A percentile compares a stretch with the other conserved stretches of the same genome.
These are phyloP conservation scores for Aspergillus tubingensis DNA, from an alignment of 2,329 filamentous ascomycete genomes.

Conservation along the genomic window DNA sequence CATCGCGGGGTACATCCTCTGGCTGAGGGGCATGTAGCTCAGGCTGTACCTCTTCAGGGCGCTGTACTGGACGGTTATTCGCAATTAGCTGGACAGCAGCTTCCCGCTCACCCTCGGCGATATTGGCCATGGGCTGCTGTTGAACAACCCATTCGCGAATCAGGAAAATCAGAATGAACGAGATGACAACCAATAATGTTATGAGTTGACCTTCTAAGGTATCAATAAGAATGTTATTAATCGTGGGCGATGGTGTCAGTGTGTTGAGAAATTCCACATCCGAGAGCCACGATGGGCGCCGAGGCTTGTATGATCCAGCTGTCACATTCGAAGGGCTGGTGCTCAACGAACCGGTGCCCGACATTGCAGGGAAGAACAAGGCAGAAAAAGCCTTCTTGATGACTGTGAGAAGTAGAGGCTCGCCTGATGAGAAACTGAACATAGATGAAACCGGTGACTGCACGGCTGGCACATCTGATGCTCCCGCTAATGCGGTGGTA, in stretches of 20 bases:
- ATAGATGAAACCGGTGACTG: constrained; percentile 43
- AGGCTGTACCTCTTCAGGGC: constrained; percentile 18
- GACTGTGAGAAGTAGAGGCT: constrained; percentile 50
- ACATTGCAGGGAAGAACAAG: constrained; percentile 35
- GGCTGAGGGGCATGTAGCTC: constrained; percentile 17
- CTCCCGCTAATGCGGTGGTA: constrained; percentile 27
- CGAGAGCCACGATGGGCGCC: constrained; percentile 57
- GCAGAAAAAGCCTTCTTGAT: constrained; percentile 47
- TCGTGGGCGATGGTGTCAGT: constrained; percentile 65
- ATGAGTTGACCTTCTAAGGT: constrained; percentile 92
- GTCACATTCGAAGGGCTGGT: constrained; percentile 30
- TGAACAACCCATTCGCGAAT: constrained; percentile 98
- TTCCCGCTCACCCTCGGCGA: constrained; percentile 59
- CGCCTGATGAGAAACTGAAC: constrained; percentile 44
- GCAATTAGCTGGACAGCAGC: constrained; percentile 53
- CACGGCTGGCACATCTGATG: constrained; percentile 31
- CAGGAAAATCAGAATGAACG: constrained; percentile 94
- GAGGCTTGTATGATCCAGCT: constrained; percentile 30
- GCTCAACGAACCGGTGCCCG: constrained; percentile 29
- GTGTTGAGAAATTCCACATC: constrained; percentile 57
- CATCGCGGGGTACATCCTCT: constrained; percentile 12
- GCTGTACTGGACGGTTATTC: constrained; percentile 36
- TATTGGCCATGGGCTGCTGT: constrained; percentile 89
- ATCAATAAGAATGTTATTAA: constrained; percentile 80
- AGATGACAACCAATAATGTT: constrained; percentile 84